These are phyloP conservation scores for Eucalyptus cloeziana DNA, from an alignment of 345 rosid genomes.

Conservation along the genomic window DNA sequence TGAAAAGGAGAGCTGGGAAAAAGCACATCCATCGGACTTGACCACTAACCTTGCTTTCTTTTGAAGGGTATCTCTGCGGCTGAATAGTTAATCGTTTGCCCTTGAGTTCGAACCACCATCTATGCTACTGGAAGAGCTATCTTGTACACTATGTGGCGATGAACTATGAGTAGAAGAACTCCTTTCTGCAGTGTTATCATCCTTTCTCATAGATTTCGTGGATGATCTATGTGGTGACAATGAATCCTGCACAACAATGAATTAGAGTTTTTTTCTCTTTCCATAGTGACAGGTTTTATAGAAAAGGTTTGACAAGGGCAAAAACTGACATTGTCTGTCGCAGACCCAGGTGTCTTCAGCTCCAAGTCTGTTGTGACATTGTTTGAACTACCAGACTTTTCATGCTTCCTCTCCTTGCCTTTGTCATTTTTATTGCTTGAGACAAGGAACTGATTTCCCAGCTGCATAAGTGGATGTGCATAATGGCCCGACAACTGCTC, in stretches of 20 bases:
- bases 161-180: conserved; percentile 65
- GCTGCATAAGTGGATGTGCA: conserved; percentile 23
- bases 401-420: conserved; percentile 46
- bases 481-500: conserved; percentile 49
- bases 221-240: conserved; percentile 34
- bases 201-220: conserved; percentile 29
- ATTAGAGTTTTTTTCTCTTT: not conserved
- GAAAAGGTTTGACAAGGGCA: not conserved
- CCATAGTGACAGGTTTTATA: not conserved
- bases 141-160: conserved; percentile 55
- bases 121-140: conserved; percentile 68
- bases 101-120: conserved; percentile 33
- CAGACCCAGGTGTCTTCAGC: conserved; percentile 82
- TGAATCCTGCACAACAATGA: conserved; percentile 29
- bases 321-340: conserved; percentile 48
- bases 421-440: conserved; percentile 34
- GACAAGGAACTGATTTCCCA: conserved; percentile 17
- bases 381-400: conserved; percentile 43
- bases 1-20: not conserved
- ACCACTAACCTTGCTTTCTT: not conserved
- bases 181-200: conserved; percentile 21
- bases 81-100: not conserved
- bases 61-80: not conserved
- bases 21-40: not conserved
- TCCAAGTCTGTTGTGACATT: conserved; percentile 74